These are phyloP conservation scores for Mastigamoeba balamuthi DNA, from an alignment of 78 protist species.

Conservation along the genomic window DNA sequence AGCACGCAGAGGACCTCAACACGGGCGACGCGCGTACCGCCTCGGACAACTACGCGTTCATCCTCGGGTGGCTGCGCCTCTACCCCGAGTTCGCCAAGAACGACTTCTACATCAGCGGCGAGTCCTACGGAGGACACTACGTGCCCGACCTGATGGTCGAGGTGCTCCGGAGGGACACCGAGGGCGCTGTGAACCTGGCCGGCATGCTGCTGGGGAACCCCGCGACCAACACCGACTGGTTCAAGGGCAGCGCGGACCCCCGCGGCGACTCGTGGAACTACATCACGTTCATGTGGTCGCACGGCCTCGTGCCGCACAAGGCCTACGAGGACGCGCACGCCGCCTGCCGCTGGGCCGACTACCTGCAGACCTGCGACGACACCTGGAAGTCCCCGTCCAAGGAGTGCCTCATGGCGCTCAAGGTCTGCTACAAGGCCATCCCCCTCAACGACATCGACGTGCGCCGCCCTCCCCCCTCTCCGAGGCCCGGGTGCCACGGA, in stretches of 20 bases:
- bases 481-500: too few species aligned
- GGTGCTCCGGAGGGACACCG: neutral
- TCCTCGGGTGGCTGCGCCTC: slow-evolving; percentile 5
- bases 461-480: too few species aligned
- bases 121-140: slow-evolving; percentile 58
- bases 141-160: slow-evolving; percentile 6
- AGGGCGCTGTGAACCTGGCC: neutral
- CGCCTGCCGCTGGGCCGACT: neutral
- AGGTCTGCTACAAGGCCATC: neutral
- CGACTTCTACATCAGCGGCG: slow-evolving; percentile 47
- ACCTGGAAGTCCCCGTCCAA: neutral
- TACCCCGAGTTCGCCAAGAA: slow-evolving; percentile 15
- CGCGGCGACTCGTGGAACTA: neutral
- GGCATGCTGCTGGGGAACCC: slow-evolving; percentile 46
- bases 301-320: neutral
- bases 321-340: neutral
- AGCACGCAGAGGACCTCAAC: neutral
- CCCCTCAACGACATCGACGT: neutral
- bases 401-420: neutral
- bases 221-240: slow-evolving; percentile 19
- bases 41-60: slow-evolving; percentile 6
- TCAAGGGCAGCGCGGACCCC: neutral
- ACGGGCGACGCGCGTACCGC: slow-evolving; percentile 16
- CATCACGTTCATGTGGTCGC: neutral
- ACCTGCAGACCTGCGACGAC: neutral